Evolutionary conservation across 306 rosid species (phyloP).

Genomic region (Quercus alba): DNA sequence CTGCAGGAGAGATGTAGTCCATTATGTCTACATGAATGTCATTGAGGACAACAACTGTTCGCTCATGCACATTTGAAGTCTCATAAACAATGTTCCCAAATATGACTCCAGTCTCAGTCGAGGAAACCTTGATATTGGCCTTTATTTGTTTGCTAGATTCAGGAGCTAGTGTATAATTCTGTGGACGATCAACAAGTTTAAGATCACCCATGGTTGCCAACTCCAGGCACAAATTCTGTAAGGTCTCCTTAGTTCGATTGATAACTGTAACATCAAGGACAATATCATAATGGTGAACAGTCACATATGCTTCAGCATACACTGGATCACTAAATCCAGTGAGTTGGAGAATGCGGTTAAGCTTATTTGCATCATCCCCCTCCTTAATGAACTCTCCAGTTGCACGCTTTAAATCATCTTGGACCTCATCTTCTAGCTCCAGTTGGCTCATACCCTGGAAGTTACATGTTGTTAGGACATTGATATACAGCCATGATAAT

Average conservation of each 20-base stretch:
- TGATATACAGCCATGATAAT: neutral
- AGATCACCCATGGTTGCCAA: slow-evolving; percentile 99
- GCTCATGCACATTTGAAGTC: slow-evolving; percentile 86
- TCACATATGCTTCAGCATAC: slow-evolving; percentile 97
- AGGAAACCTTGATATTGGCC: slow-evolving; percentile 97
- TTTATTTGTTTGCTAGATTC: slow-evolving; percentile 94
- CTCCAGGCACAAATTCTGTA: slow-evolving; percentile 98
- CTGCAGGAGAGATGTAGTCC: slow-evolving; percentile 98
- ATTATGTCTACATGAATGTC: slow-evolving; percentile 99
- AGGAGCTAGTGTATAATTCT: slow-evolving; percentile 94
- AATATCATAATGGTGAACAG: slow-evolving; percentile 96
- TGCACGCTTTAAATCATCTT: slow-evolving; percentile 97
- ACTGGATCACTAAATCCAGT: slow-evolving; percentile 99
- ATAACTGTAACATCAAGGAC: slow-evolving; percentile 96
- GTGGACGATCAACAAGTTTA: slow-evolving; percentile 97
- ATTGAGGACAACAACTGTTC: slow-evolving; percentile 88
- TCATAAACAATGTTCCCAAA: slow-evolving; percentile 96
- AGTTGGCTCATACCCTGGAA: slow-evolving; percentile 99
- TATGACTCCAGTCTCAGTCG: slow-evolving; percentile 96
- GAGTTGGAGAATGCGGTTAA: slow-evolving; percentile 97
- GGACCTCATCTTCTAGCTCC: slow-evolving; percentile 98
- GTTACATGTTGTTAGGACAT: neutral
- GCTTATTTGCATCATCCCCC: slow-evolving; percentile 82
- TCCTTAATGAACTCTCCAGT: slow-evolving; percentile 97
- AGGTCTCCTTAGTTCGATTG: slow-evolving; percentile 93